A percentile compares a stretch with the other conserved stretches of the same genome.
These are phyloP conservation scores for Fraxinus floribunda DNA, from an alignment of 305 asterid species.

Conservation along the genomic window DNA sequence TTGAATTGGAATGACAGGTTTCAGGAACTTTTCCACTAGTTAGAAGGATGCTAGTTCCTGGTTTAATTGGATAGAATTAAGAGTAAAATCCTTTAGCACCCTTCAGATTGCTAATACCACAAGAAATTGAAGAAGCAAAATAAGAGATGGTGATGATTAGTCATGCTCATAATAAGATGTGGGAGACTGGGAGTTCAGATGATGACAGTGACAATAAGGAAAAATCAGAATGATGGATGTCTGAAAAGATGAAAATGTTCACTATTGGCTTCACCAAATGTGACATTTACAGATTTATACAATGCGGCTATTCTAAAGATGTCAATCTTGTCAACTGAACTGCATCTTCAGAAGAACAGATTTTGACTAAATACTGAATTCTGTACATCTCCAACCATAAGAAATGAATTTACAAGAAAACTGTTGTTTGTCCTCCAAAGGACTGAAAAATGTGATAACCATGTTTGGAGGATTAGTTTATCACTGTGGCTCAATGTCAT, in stretches of 20 bases:
- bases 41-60: not conserved
- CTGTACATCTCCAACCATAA: conserved; percentile 70
- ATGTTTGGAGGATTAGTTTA: conserved; percentile 38
- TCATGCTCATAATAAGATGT: conserved; percentile 11
- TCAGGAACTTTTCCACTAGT: conserved; percentile 11
- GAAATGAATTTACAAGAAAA: conserved; percentile 70
- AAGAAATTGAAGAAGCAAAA: conserved; percentile 24
- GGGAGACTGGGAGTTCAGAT: not conserved
- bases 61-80: conserved; percentile 10
- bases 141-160: not conserved
- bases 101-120: conserved; percentile 13
- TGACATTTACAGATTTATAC: conserved; percentile 49
- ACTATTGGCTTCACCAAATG: conserved; percentile 51
- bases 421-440: conserved; percentile 48
- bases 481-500: conserved; percentile 75
- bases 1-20: conserved; percentile 18
- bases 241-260: conserved; percentile 36
- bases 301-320: conserved; percentile 21
- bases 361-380: conserved; percentile 46
- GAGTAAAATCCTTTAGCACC: conserved; percentile 13
- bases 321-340: conserved; percentile 6
- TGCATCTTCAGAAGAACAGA: conserved; percentile 34
- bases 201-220: conserved; percentile 21
- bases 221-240: conserved; percentile 33
- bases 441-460: conserved; percentile 28